phyloP scores from a whole-genome alignment of 441 rosid species.

The Pelargonium fulgidum region DNA sequence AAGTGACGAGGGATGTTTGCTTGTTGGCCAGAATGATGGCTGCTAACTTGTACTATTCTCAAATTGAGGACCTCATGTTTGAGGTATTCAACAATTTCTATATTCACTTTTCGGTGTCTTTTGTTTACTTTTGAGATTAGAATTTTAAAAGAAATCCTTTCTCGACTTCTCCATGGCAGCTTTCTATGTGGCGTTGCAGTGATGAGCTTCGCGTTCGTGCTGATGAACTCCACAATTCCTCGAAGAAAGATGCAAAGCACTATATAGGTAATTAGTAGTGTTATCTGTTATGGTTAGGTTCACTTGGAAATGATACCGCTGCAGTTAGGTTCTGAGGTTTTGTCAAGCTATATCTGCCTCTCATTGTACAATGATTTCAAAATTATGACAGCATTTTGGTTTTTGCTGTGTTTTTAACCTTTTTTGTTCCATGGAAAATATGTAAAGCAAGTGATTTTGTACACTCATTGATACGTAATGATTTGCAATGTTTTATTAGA shows the following conservation, averaged over 20 bases:
- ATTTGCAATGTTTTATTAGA: too few relatives aligned
- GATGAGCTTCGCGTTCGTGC: constrained; percentile 76
- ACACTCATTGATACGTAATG: too few relatives aligned
- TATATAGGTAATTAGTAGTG: constrained; percentile 55
- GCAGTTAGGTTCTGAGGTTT: too few relatives aligned
- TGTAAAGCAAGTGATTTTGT: too few relatives aligned
- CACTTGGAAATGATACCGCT: too few relatives aligned
- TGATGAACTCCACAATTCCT: constrained; percentile 56
- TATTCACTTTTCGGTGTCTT: constrained; percentile 3
- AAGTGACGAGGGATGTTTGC: constrained; percentile 70
- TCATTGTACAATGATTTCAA: too few relatives aligned
- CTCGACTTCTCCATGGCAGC: constrained; percentile 31
- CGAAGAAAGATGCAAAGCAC: constrained; percentile 84
- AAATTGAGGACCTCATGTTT: constrained; percentile 67
- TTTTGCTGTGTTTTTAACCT: too few relatives aligned
- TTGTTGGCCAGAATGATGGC: constrained; percentile 77
- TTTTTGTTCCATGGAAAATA: too few relatives aligned
- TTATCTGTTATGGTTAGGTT: background rate
- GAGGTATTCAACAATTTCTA: constrained; percentile 35
- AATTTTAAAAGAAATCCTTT: background rate
- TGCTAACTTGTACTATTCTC: constrained; percentile 56
- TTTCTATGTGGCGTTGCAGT: constrained; percentile 98
- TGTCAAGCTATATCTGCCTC: too few relatives aligned
- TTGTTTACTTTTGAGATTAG: constrained; percentile 27
- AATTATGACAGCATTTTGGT: too few relatives aligned